Evolutionary conservation across 352 stramenopile species (phyloP).

Genomic region (Phytophthora parvispora): DNA sequence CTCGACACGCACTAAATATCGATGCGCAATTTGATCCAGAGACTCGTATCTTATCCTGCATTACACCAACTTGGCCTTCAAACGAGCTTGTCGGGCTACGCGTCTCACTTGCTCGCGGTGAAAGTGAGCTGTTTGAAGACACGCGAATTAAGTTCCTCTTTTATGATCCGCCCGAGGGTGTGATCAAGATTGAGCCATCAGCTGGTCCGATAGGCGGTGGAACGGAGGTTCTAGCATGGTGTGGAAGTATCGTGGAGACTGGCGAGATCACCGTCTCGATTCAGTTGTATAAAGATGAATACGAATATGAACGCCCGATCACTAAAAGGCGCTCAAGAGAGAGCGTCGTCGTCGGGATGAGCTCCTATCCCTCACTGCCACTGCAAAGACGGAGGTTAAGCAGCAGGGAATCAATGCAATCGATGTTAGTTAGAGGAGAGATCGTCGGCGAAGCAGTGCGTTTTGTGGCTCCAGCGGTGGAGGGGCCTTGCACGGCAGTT

Average conservation of each 20-base stretch:
- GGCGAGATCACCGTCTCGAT: constrained; percentile 72
- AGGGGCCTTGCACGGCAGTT: constrained; percentile 45
- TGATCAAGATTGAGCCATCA: constrained; percentile 68
- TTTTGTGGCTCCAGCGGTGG: constrained; percentile 59
- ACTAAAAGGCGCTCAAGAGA: constrained; percentile 4
- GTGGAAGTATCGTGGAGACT: constrained; percentile 75
- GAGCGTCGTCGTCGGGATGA: not conserved
- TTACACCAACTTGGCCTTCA: constrained; percentile 57
- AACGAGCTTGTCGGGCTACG: constrained; percentile 65
- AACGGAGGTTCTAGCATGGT: constrained; percentile 63
- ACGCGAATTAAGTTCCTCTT: constrained; percentile 73
- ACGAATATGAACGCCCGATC: not conserved
- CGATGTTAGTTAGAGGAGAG: constrained; percentile 54
- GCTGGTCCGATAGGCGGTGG: constrained; percentile 65
- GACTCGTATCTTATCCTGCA: constrained; percentile 42
- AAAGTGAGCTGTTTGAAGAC: constrained; percentile 46
- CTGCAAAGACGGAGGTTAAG: not conserved
- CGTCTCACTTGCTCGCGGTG: constrained; percentile 37
- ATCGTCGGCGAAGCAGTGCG: constrained; percentile 71
- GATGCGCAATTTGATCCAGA: constrained; percentile 51
- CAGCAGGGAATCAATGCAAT: not conserved
- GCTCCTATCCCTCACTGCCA: not conserved
- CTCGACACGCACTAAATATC: constrained; percentile 30
- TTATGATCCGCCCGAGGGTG: constrained; percentile 73
- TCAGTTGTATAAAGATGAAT: constrained; percentile 24